Percentiles rank a stretch among this genome's conserved stretches.
These are phyloP conservation scores for Daldinia decipiens DNA, from an alignment of 495 filamentous ascomycete species.

Conservation along the genomic window DNA sequence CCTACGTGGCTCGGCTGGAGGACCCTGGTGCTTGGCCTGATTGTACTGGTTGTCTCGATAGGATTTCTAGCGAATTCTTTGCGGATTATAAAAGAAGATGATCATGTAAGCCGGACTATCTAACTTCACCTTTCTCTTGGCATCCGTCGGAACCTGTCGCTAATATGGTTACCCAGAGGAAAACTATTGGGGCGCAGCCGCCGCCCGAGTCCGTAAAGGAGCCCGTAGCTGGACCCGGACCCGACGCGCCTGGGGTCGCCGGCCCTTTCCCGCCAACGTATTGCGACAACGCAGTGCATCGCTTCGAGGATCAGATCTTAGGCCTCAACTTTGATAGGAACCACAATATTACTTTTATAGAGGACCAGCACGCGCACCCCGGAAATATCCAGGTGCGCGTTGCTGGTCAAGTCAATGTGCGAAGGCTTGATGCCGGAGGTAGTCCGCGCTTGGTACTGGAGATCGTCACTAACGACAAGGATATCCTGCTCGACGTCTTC, in stretches of 20 bases:
- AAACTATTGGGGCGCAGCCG: constrained; percentile 26
- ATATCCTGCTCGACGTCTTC: constrained; percentile 43
- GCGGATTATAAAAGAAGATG: constrained; percentile 24
- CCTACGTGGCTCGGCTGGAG: constrained; percentile 45
- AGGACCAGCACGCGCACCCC: constrained; percentile 29
- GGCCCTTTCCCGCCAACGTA: constrained; percentile 32
- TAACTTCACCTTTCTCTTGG: constrained; percentile 10
- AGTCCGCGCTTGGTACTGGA: constrained; percentile 51
- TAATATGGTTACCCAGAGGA: constrained; percentile 34
- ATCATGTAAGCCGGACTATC: constrained; percentile 43
- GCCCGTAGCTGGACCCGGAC: constrained; percentile 21
- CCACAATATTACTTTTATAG: constrained; percentile 46
- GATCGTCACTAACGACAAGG: constrained; percentile 52
- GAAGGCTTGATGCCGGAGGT: constrained; percentile 43
- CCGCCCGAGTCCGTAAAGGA: constrained; percentile 24
- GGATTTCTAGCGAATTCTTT: constrained; percentile 44
- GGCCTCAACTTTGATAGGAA: constrained; percentile 45
- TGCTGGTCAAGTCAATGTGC: constrained; percentile 54
- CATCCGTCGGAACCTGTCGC: constrained; percentile 3
- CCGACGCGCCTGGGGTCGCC: constrained; percentile 21
- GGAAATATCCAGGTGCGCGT: constrained; percentile 45
- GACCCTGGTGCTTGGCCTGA: constrained; percentile 34
- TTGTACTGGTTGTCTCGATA: constrained; percentile 47
- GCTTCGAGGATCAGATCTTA: constrained; percentile 46
- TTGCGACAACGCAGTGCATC: constrained; percentile 48